Evolutionary conservation across 179 eudicot genomes (phyloP), one percentile per base, ranked within the genome.

Genomic region (Nepenthes alata): DNA sequence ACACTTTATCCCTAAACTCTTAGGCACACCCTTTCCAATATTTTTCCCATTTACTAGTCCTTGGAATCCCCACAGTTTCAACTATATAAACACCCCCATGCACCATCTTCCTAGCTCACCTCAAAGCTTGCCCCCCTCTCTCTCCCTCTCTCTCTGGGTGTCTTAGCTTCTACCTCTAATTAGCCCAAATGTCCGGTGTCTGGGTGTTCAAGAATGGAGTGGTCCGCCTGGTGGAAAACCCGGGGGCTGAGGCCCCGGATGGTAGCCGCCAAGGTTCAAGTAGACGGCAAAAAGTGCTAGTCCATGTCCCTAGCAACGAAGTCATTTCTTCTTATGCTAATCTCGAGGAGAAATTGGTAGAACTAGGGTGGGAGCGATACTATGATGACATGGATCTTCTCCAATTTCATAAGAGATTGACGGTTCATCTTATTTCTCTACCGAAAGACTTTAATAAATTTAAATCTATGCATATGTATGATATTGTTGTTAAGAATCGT

Each of bases 401-500:
- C 8, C 79, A 78, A 16, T 78, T 53, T 53, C 82, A 75, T 47
- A 78, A 78, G 70, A 45, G 74, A 5, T 58, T 64, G 0, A 71
- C 82, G 2, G 74, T 78, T 15, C 70, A 78, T 70, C 61, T 78
- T 59, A 78, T 74, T 37, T 78, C 77, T 0, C 62, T 78, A 54
- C 82, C 82, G n/a, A 74, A 36, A 61, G 82, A 78, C 16, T 78
- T 78, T 37, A 59, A 59, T 44, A 68, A 69, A 65, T 68, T 78
- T 49, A 78, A 78, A 56, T 71, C 82, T 11, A 65, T 78, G 60
- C 79, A 78, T 49, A 78, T 78, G 82, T 78, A 68, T 48, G 82
- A 78, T 63, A 78, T 78, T 57, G 82, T 78, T 6, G 82, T 78
- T 63, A 78, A 78, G 61, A 78, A 74, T 15, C 79, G 77, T 3